Evolutionary conservation across 768 basidiomycete species (phyloP), one percentile per base, ranked within the genome.

Genomic region (Tephrocybe sp.): DNA sequence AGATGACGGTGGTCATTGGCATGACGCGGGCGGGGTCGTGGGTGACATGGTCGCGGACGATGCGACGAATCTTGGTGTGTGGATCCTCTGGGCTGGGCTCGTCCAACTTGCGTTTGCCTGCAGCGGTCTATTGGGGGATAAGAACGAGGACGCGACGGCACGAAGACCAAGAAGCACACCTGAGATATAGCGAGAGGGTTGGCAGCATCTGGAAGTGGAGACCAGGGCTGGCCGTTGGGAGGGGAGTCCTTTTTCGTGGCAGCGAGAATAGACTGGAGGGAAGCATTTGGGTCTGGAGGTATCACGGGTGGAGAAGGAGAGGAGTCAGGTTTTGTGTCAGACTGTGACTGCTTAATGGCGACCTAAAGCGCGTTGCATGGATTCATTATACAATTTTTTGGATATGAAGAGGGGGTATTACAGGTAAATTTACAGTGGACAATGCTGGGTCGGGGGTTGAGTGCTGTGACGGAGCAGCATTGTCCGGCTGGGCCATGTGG

Each of bases 1-100:
- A 93, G 55, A 92, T 83, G 26, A 93, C 89, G 33, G 90, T 93
- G 32, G 91, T 93, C 91, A 93, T 92, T 53, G 88, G 87, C 72
- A 89, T 80, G 59, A 87, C 81, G 56, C 85, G 86, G 43, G 81
- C 66, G 8, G 85, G 84, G 60, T 90, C 87, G 62, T 87, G 85
- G 28, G 83, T 81, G 57, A 90, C 81, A 65, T 90, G 88, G 68
- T 90, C 87, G 67, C 86, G 86, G 43, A 90, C 86, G 58, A 89
- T 88, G 61, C 90, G 86, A 51, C 90, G 81, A 64, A 91, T 91
- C 76, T 92, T 92, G 58, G 73, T 78, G 58, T 90, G 88, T 1
- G 83, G 74, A 61, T 81, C 80, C 55, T 89, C 86, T 3, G 79
- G 73, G 28, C 80, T 79, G 4, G 79, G 71, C 14, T 80, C 78